Evolutionary conservation across 2,329 filamentous ascomycete genomes (phyloP), one percentile per base, ranked within the genome.

Genomic region (Decorospora gaudefroyi): DNA sequence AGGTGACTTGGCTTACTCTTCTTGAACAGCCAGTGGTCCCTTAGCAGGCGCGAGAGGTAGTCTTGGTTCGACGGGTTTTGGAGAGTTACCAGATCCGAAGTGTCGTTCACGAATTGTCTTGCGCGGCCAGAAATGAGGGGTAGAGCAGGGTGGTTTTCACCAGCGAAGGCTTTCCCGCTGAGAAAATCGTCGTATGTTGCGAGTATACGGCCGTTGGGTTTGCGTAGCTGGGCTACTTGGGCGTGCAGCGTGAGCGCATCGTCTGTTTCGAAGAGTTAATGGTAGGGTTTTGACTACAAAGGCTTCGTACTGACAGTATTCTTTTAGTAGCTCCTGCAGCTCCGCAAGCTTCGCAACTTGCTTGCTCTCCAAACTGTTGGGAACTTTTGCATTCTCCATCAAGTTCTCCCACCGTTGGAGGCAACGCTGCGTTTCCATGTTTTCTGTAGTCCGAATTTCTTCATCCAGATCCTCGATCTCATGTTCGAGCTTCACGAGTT

Each of bases 371-470:
- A 11, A 18, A 17, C 15, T 29, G 16, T 9, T 29, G 3, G 5
- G 13, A 16, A 15, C 27, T 29, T 6, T 15, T 15, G 29, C 28
- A 27, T 19, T 4, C 12, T 33, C 19, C 11, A 29, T 30, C 9
- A 37, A 10, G 6, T 22, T 35, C 11, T 44, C 30, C 32, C 37
- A 30, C n/a, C 18, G 12, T 38, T 27, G 32, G 27, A 32, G 12
- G 7, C 19, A 18, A 12, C 38, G 40, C 11, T 22, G 28, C n/a
- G 25, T 21, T 12, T 47, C 39, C n/a, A 43, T 18, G n/a, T 43
- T 21, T n/a, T 18, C 28, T 54, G 53, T 2, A 52, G 34, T 23
- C 30, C 30, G n/a, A n/a, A 17, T 17, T n/a, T 17, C 15, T 12
- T 9, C 13, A 11, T 33, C 30, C 51, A 37, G 3, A 59, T 26